These are phyloP conservation scores for Parietaria judaica DNA, from an alignment of 306 rosid genomes.

Conservation along the genomic window DNA sequence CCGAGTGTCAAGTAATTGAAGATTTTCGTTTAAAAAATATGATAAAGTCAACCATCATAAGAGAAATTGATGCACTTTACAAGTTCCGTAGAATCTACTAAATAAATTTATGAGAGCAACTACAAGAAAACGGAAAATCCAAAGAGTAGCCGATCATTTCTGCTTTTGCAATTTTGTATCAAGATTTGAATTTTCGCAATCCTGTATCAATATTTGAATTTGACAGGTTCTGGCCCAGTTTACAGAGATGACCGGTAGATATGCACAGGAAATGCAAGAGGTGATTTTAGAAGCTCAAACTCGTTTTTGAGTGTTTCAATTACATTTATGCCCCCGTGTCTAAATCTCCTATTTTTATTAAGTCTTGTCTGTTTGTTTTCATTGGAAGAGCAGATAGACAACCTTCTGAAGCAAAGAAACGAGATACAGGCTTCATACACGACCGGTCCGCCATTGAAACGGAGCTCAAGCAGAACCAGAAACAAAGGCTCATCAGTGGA, in stretches of 20 bases:
- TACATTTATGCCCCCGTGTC: neutral
- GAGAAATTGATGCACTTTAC: too few species aligned
- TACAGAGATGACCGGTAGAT: conserved; percentile 87
- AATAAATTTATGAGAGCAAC: too few species aligned
- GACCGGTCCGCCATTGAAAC: conserved; percentile 54
- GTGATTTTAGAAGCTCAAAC: conserved; percentile 29
- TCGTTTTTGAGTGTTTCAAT: conserved; percentile 1
- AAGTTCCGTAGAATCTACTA: too few species aligned
- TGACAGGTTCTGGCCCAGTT: conserved; percentile 84
- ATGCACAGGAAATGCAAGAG: conserved; percentile 87
- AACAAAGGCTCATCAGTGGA: conserved; percentile 59
- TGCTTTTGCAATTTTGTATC: too few species aligned
- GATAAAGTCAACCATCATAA: too few species aligned
- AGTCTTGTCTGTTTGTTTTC: neutral
- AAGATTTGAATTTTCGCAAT: too few species aligned
- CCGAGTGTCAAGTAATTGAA: too few species aligned
- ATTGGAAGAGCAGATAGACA: conserved; percentile 60
- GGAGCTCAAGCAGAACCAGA: conserved; percentile 64
- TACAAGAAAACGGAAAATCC: too few species aligned
- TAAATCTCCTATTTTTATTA: neutral
- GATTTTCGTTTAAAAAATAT: too few species aligned
- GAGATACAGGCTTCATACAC: conserved; percentile 86
- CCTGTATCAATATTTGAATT: too few species aligned
- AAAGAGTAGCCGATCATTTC: too few species aligned
- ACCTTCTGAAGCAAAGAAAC: conserved; percentile 80